These are phyloP conservation scores for slime mould (Dictyostelium discoideum) DNA, from an alignment of 78 protist species.

Conservation along the genomic window dicty_2.7 NC_007088.5:2566501-2567000, in stretches of 20 bases:
- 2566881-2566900: not conserved
- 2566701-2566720: not conserved
- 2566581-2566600: too few relatives aligned
- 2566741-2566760: not conserved
- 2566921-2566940: not conserved
- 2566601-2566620: too few relatives aligned
- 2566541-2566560: not conserved
- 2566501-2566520: constrained; percentile 67
- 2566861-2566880: not conserved
- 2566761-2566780: not conserved
- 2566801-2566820: not conserved
- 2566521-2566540: constrained; percentile 38
- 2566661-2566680: too few relatives aligned
- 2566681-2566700: too few relatives aligned
- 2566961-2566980: not conserved
- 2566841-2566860: not conserved
- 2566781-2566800: not conserved
- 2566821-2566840: not conserved
- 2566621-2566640: too few relatives aligned
- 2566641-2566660: too few relatives aligned
- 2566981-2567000: not conserved
- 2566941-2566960: not conserved
- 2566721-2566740: not conserved
- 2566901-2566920: not conserved
- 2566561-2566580: too few relatives aligned